Evolutionary conservation across 1,284 basidiomycete species (phyloP), one percentile per base, ranked within the genome.

Genomic region (Microbotryum silenes-acaulis): DNA sequence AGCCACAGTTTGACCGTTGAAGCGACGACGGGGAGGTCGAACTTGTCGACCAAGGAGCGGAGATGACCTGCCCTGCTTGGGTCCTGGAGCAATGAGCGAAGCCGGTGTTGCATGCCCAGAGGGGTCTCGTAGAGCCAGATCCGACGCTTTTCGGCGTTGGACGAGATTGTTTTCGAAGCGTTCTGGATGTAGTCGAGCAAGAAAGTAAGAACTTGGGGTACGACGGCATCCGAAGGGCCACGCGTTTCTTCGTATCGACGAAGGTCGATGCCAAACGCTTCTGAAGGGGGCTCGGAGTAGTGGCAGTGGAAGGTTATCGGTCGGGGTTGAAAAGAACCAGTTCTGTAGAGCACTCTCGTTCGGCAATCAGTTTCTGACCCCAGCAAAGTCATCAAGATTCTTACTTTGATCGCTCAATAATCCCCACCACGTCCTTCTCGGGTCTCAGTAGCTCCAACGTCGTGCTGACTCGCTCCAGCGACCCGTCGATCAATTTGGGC

Each of bases 1-100:
- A 72, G 60, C 60, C 66, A 72, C 3, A 72, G 61, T 60, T 72
- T 72, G 53, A 66, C 51, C 8, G 58, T 56, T n/a, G 61, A 55
- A 29, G 64, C 70, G 20, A 71, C 54, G 51, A 69, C 56, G 25
- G 69, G 67, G 10, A 71, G 51, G 46, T 72, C 69, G 60, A 64
- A 63, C 21, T 55, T 42, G 21, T 49, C 48, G 51, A 64, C 45
- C 21, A 45, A 33, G 8, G 53, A 27, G 12, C n/a, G 21, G 18
- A 44, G 21, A 37, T 51, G 54, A 23, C 27, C 21, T 45, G 23
- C 25, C 18, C 27, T 21, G 44, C 14, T 20, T n/a, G 37, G 37
- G 20, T 25, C 42, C 54, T 63, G 60, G 21, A 67, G 53, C 16
- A 62, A 37, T 1, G 54, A 42, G 10, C 65, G 55, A 23, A 67